Base-by-base conservation (phyloP, 225 moss, liverwort and hornwort genomes). In the Bryoerythrophyllum caledonicum region DNA sequence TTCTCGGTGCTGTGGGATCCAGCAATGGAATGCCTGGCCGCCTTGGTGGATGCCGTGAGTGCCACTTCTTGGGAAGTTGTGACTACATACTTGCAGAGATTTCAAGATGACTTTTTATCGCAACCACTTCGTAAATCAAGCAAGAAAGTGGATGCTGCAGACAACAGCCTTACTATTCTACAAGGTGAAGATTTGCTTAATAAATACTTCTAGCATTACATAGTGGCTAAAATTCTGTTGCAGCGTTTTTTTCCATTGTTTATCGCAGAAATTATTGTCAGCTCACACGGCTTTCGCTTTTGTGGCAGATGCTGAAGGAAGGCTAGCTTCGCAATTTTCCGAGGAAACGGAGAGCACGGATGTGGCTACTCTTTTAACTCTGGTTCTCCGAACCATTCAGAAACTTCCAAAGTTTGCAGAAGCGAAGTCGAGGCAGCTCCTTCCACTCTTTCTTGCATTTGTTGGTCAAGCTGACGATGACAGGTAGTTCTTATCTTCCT, bases 1-100 rank as follows among this genome's bases (percentile, higher is more conserved):
- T 95, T 99, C 74, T 86, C 93, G 40, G 86, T 91, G 60, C 80
- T 99, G 48, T 99, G 99, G 99, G 99, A 95, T 79, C 75, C 91
- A 27, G 89, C 81, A 38, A 89, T 88, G 74, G 93, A 93, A 41
- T 90, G 86, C 62, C 76, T 99, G 63, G 86, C 93, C 58, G 77
- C 79, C 60, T 76, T 93, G 84, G 78, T 99, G 80, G 90, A 91
- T 79, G 69, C 80, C 13, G 74, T 87, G 69, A 86, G 88, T 56
- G 73, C 70, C 63, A 67, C 67, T 73, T 73, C 88, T 65, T 92
- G 93, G 86, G 91, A 89, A 63, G 82, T 83, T 43, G 63, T 99
- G 43, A 75, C 82, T 62, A 55, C 75, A 43, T 90, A 90, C 69
- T 81, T 99, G 54, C 79, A 86, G 70, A 75, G 67, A 19, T 82